Conservation (phyloP, 2,329 filamentous ascomycete species). For the Curvularia verruculosa region DNA sequence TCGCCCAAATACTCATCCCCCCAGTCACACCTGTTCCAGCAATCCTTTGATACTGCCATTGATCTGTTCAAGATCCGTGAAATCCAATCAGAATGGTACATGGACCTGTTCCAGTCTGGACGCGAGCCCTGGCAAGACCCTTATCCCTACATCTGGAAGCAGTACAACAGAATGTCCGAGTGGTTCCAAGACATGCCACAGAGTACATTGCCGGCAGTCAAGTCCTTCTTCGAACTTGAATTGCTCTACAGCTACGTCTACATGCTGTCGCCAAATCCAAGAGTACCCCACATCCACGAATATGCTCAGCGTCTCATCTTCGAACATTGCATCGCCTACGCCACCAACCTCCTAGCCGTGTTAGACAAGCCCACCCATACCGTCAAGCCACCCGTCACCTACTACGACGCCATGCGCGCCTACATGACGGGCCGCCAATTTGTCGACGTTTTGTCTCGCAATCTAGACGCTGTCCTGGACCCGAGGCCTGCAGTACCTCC, state of each 20-base stretch:
- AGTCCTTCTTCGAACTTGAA: constrained; percentile 84
- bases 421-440: constrained; percentile 71
- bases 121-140: constrained; percentile 71
- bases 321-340: constrained; percentile 83
- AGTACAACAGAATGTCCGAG: constrained; percentile 75
- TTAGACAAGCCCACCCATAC: constrained; percentile 58
- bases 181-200: constrained; percentile 82
- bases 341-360: constrained; percentile 73
- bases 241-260: constrained; percentile 90
- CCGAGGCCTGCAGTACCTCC: constrained; percentile 52
- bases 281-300: constrained; percentile 73
- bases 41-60: constrained; percentile 71
- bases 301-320: constrained; percentile 84
- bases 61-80: constrained; percentile 83
- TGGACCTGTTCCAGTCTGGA: constrained; percentile 81
- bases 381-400: constrained; percentile 75
- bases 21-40: constrained; percentile 60
- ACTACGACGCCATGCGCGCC: constrained; percentile 83
- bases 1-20: constrained; percentile 53
- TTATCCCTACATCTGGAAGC: constrained; percentile 74
- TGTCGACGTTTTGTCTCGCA: constrained; percentile 61
- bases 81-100: constrained; percentile 88
- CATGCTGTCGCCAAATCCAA: constrained; percentile 79
- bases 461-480: constrained; percentile 55
- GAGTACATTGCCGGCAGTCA: constrained; percentile 67